These are phyloP conservation scores for Xerocomus brunneocitrinus DNA, from an alignment of 768 basidiomycete genomes.

Conservation along the genomic window DNA sequence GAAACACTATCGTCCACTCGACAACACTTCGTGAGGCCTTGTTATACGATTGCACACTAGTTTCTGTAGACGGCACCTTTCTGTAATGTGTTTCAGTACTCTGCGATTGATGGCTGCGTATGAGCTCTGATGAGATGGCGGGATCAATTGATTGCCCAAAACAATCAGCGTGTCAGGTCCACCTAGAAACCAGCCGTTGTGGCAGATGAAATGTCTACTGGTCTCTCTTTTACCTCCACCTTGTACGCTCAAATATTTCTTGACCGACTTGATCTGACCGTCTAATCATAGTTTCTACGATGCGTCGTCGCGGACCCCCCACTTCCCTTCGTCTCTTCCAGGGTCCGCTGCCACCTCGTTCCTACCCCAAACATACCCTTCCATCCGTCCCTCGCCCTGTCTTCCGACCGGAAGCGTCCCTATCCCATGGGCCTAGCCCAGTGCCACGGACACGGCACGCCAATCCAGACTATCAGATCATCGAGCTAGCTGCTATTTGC, in stretches of 20 bases:
- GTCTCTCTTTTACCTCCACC: background rate
- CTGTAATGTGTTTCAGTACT: background rate
- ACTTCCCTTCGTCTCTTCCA: conserved; percentile 55
- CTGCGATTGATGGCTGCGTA: background rate
- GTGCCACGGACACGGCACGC: conserved; percentile 15
- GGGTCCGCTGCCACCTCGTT: conserved; percentile 61
- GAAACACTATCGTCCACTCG: conserved; percentile 63
- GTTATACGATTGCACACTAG: conserved; percentile 1
- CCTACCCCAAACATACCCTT: conserved; percentile 57
- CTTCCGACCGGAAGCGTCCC: conserved; percentile 34
- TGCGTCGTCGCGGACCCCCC: conserved; percentile 69
- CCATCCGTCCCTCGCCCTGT: conserved; percentile 62
- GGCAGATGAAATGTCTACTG: too few relatives aligned
- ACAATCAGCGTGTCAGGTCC: background rate
- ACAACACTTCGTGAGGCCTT: conserved; percentile 31
- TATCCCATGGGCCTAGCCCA: conserved; percentile 8
- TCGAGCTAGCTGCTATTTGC: conserved; percentile 18
- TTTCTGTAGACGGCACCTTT: background rate
- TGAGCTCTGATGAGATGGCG: background rate
- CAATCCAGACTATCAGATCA: conserved; percentile 16
- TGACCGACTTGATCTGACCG: background rate
- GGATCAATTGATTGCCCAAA: background rate
- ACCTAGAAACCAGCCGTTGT: background rate
- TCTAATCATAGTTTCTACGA: conserved; percentile 21
- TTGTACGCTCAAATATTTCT: background rate